A percentile compares a stretch with the other conserved stretches of the same genome.
Conservation (phyloP, 306 rosid species). For the Cucurbita maxima region DNA sequence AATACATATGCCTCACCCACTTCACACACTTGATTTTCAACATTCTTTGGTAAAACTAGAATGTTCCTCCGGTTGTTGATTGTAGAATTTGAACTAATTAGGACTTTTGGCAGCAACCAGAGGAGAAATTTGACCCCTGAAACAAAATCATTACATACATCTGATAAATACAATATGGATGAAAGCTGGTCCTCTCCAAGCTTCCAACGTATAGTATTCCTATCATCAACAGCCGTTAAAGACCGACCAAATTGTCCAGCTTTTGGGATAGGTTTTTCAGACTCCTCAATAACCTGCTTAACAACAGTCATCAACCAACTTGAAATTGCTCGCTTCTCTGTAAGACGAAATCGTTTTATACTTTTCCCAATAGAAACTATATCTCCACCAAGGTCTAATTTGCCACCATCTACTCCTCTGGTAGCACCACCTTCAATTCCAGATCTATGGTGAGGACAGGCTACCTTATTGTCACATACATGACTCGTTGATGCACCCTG, state of each 20-base stretch:
- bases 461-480: constrained; percentile 67
- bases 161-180: constrained; percentile 56
- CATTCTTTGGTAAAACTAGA: constrained; percentile 47
- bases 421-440: constrained; percentile 45
- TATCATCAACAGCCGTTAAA: constrained; percentile 42
- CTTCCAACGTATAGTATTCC: constrained; percentile 58
- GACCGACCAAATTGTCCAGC: constrained; percentile 66
- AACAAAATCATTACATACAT: constrained; percentile 62
- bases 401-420: constrained; percentile 40
- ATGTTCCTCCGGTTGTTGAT: constrained; percentile 59
- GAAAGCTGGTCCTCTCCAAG: constrained; percentile 87
- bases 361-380: constrained; percentile 57
- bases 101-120: constrained; percentile 84
- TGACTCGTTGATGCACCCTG: constrained; percentile 98
- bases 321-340: constrained; percentile 62
- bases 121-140: constrained; percentile 69
- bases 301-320: constrained; percentile 58
- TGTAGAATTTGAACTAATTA: constrained; percentile 42
- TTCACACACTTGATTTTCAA: constrained; percentile 65
- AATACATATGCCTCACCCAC: constrained; percentile 82
- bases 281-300: constrained; percentile 52
- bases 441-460: constrained; percentile 70
- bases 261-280: constrained; percentile 44
- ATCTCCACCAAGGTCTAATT: constrained; percentile 22
- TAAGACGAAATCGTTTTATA: constrained; percentile 50